Evolutionary conservation across 192 early-diverging fungal species (phyloP), one percentile per base, ranked within the genome.

Genomic region (Coemansia sp.): DNA sequence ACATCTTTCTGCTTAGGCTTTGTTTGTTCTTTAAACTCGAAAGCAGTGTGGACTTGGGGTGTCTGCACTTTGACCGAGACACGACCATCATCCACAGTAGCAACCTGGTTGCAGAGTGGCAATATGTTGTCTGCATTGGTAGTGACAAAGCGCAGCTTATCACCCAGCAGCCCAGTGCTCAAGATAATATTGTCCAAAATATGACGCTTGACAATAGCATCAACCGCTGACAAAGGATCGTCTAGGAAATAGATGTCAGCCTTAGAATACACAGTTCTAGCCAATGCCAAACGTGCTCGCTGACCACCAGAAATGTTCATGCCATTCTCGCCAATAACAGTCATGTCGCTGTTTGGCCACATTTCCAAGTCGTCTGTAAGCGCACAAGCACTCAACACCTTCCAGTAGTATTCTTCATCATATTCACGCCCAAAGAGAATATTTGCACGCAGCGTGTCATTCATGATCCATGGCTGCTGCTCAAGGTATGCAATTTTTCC

Each of bases 221-320:
- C 90, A 0, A 92, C 90, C 10, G 90, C 90, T 16, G 87, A 86
- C 3, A 95, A 74, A n/a, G 92, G 91, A 62, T 95, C 93, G 69
- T 89, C 92, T n/a, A 90, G 84, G 11, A 92, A 72, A 64, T 89
- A 85, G 57, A 92, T 90, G 40, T 93, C 92, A 10, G 88, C 87
- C 65, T 85, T 50, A 0, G 83, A 87, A 68, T 93, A 94, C 9
- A 93, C 80, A 8, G 88, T 85, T 9, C 91, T 75, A 1, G 91
- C 90, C 65, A 90, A 71, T 31, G 85, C 86, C 15, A 93, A 81
- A 10, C 92, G 90, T 36, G 90, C 89, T 9, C 84, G 65, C 71
- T 94, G 92, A 1, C 91, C 92, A 24, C 90, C 87, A 64, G 89
- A 91, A 60, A 94, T 84, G 66, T 91, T 93, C 52, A 87, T 89